Base-by-base conservation (phyloP, 2,329 filamentous ascomycete genomes). In the Nemania sp. region DNA sequence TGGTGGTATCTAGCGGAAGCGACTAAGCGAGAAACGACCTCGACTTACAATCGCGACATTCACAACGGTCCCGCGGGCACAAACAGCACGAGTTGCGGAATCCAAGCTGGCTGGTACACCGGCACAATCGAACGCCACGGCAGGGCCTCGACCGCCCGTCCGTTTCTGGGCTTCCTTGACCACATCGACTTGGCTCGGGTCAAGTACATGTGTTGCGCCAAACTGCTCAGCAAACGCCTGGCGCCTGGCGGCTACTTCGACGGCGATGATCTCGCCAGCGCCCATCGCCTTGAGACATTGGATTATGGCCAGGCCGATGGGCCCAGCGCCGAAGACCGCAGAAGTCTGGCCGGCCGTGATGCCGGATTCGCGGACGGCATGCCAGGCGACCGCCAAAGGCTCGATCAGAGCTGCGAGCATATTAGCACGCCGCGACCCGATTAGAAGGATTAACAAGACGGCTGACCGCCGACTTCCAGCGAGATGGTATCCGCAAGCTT, bases 311-410 rank as follows among this genome's bases (percentile, higher is more conserved):
- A 88, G 75, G 0, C 85, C 87, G 49, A 89, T 88, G 0, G 87
- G 86, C 0, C 87, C 86, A 0, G 83, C 85, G 5, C 87, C 87
- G 2, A 87, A 73, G 6, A 89, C 78, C 18, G 89, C 68, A 1
- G 81, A 81, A 0, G 76, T 77, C 13, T 82, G 77, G 1, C 78
- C 79, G 2, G 73, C 60, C 12, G 77, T 77, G 37, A 85, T 72
- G 0, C 79, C 78, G 0, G 79, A 79, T 3, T 81, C 74, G 5
- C 78, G 77, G 10, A 87, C 80, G 0, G 85, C 86, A 66, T 89
- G 87, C 86, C 86, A 88, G 9, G 83, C 85, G 0, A 89, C 86
- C 0, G 84, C 78, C 2, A 89, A 74, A 0, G 87, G 87, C 65
- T 89, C 87, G 6, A 88, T 81, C 2, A 89, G 75, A 0, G 87